Base-by-base conservation (phyloP, 352 stramenopile genomes). In the Phytophthora fragariae region DNA sequence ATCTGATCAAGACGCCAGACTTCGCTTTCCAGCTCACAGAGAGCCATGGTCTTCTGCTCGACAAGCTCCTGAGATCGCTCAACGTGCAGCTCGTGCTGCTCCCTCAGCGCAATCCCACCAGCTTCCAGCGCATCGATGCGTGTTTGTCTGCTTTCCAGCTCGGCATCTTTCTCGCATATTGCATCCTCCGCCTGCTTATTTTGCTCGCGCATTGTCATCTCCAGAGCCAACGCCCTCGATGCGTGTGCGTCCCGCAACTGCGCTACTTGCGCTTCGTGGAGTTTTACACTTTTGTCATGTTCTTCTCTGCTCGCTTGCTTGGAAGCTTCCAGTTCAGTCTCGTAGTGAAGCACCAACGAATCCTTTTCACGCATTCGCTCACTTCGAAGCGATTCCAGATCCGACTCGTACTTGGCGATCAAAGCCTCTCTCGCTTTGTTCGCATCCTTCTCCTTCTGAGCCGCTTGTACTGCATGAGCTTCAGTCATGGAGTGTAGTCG, bases 201-300 rank as follows among this genome's bases (percentile, higher is more conserved):
- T 17, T 79, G 68, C 4, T 93, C 82, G 10, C 83, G 79, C 24
- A 88, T 68, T 3, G 72, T 44, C n/a, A 80, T 82, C 64, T 91
- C 83, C 15, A 92, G 53, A 9, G 55, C 24, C 1, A 92, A 68
- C 0, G 89, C 65, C 24, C 74, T 87, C 1, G 69, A 67, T 7
- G 73, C 59, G 52, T 91, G 83, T 0, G 64, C 58, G 10, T 92
- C 84, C 5, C 85, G 81, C 8, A 92, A 57, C 39, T 89, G 81
- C 33, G 56, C 27, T 3, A 82, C 54, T 6, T 74, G 74, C 1
- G 57, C 46, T 29, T 90, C 74, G 5, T 84, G 71, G 14, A 75
- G 33, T 1, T 75, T 77, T 11, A 68, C 49, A 0, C 29, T 62
- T 10, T 67, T 79, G 17, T 87, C 80, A 2, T 87, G 41, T n/a